Percentiles rank a stretch among this genome's conserved stretches.
Conservation (phyloP, 805 yeast species). For the Saturnispora kantuleensis region DNA sequence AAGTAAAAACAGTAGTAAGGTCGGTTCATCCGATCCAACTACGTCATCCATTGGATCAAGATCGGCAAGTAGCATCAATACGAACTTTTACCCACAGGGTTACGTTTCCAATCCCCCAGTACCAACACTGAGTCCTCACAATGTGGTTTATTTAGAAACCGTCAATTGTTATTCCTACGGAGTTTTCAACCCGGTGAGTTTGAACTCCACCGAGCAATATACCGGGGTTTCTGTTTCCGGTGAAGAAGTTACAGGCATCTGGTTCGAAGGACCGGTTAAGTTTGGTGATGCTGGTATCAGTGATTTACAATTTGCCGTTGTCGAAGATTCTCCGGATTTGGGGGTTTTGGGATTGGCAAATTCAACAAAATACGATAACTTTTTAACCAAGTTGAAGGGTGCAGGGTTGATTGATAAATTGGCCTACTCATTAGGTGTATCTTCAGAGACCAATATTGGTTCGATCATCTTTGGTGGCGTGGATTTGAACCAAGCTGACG, state of each 20-base stretch:
- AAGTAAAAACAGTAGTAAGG: too few relatives aligned
- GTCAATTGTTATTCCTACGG: too few relatives aligned
- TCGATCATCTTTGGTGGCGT: constrained; percentile 56
- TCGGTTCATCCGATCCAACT: too few relatives aligned
- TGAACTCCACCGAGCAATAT: constrained; percentile 21
- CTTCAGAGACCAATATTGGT: constrained; percentile 22
- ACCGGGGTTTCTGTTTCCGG: constrained; percentile 33
- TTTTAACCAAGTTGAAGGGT: constrained; percentile 47
- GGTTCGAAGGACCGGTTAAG: constrained; percentile 49
- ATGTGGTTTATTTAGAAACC: too few relatives aligned
- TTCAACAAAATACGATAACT: constrained; percentile 38
- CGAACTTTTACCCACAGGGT: too few relatives aligned
- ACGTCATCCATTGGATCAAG: too few relatives aligned
- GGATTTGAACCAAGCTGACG: constrained; percentile 47
- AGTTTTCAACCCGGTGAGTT: too few relatives aligned
- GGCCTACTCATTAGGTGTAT: constrained; percentile 40
- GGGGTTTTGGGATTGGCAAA: constrained; percentile 58
- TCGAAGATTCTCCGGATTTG: constrained; percentile 40
- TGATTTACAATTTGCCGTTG: constrained; percentile 59
- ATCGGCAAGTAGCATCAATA: too few relatives aligned
- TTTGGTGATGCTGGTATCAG: constrained; percentile 37
- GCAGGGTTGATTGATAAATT: constrained; percentile 43
- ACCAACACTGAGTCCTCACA: too few relatives aligned
- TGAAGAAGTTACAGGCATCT: constrained; percentile 31
- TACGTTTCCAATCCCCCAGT: too few relatives aligned